Evolutionary conservation across 2,329 filamentous ascomycete genomes (phyloP), one percentile per base, ranked within the genome.

Genomic region (Aureobasidium sp.): DNA sequence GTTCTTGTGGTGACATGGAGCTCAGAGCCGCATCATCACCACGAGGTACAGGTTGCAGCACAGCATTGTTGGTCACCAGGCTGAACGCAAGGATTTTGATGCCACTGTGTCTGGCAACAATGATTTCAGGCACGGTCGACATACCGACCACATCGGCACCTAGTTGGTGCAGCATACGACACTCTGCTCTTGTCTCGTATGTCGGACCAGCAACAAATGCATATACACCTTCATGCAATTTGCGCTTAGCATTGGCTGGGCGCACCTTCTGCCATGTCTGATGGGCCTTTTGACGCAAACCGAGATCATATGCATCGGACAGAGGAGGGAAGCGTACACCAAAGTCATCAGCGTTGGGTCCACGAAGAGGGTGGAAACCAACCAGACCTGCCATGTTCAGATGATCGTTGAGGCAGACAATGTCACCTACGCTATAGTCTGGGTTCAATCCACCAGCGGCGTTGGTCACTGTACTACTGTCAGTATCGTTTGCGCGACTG

Each of bases 121-220:
- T 80, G 58, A 87, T 85, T 69, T 88, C 86, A 8, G 86, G 86
- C 32, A 88, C 84, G 0, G 86, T 88, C 36, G 83, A 87, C 86
- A 88, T 88, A 15, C 85, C 85, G 1, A 88, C 85, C n/a, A 87
- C 75, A 68, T 88, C 85, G n/a, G 84, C 85, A 7, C 86, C 85
- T 7, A 87, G 72, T 52, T 76, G 76, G 42, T 78, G 78, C 63
- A 88, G 76, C 79, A 87, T 81, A 20, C 84, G 79, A 68, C 84
- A 87, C 70, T 87, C 85, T 0, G 84, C 84, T 64, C 85, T 77
- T 2, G 85, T 87, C 70, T 87, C 85, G 69, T 87, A 87, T 53
- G 80, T 85, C 61, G 85, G 85, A 17, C 85, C 85, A 20, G 79
- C 80, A 50, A 85, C 83, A 69, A 84, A 88, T 6, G 84, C 84